Evolutionary conservation across 169 alveolate genomes (phyloP).

Genomic region (Eimeria praecox): DNA sequence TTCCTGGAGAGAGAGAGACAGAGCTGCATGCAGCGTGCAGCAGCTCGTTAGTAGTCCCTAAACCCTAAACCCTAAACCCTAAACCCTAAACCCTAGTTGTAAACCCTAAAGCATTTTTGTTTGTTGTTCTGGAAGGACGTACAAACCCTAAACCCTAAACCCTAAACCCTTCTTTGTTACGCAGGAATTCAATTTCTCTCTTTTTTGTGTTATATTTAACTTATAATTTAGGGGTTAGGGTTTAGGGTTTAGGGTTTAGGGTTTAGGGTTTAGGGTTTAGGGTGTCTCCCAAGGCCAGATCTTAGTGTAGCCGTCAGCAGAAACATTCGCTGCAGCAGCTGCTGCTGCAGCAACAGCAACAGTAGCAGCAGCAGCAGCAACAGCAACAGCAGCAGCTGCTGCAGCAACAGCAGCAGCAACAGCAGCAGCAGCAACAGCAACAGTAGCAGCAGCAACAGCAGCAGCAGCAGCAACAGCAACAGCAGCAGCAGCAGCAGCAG

Average conservation of each 20-base stretch:
- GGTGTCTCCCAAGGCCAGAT: too few relatives aligned
- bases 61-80: neutral
- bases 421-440: neutral
- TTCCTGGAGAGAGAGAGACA: neutral
- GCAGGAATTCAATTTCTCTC: too few relatives aligned
- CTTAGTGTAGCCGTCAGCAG: too few relatives aligned
- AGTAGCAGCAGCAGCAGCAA: neutral
- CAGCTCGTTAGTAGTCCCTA: neutral
- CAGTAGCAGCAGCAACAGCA: neutral
- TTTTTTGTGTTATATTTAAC: too few relatives aligned
- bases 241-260: neutral
- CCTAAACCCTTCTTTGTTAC: neutral
- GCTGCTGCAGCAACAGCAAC: slow-evolving; percentile 76
- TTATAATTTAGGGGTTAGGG: neutral
- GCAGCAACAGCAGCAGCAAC: neutral
- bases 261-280: slow-evolving; percentile 29
- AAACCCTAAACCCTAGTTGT: too few relatives aligned
- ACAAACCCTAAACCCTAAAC: slow-evolving; percentile 29
- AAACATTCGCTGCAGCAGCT: slow-evolving; percentile 30
- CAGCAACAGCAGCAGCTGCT: neutral
- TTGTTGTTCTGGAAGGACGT: too few relatives aligned
- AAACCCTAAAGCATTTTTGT: too few relatives aligned
- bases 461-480: slow-evolving; percentile 10
- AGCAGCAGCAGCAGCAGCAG: slow-evolving; percentile 29
- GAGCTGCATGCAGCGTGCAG: neutral